Conservation (phyloP, 352 stramenopile species). For the Thalassiosira mediterranea region DNA sequence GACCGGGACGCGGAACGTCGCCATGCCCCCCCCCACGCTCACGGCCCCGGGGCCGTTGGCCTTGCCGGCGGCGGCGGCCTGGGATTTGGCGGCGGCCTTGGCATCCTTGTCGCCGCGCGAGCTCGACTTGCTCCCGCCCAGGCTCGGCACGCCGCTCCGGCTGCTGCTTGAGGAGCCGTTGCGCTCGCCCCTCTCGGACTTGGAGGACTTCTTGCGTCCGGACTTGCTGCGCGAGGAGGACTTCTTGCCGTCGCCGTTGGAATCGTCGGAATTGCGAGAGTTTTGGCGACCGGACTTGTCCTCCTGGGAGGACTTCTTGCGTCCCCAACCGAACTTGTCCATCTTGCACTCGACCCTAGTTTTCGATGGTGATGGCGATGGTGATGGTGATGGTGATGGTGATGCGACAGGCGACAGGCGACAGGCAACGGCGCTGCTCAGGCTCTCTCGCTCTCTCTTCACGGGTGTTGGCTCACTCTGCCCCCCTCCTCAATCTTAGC, state of each 20-base stretch:
- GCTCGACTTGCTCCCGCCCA: neutral
- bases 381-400: no score
- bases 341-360: no score
- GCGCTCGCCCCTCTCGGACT: neutral
- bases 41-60: slow-evolving; percentile 17
- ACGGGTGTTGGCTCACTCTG: no score
- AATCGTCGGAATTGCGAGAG: neutral
- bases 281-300: neutral
- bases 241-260: neutral
- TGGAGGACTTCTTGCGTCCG: neutral
- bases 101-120: no score
- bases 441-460: no score
- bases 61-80: neutral
- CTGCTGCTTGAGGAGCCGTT: neutral
- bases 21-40: slow-evolving; percentile 21
- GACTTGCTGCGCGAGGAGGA: neutral
- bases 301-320: neutral
- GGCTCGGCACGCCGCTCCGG: neutral
- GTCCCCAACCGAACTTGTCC: no score
- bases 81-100: neutral
- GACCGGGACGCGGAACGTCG: slow-evolving; percentile 84
- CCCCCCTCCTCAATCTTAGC: no score
- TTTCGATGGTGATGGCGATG: no score
- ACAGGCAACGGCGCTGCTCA: no score
- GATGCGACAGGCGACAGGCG: no score